Evolutionary conservation across 139 green algal species (phyloP).

Genomic region (Nannochloris sp.): DNA sequence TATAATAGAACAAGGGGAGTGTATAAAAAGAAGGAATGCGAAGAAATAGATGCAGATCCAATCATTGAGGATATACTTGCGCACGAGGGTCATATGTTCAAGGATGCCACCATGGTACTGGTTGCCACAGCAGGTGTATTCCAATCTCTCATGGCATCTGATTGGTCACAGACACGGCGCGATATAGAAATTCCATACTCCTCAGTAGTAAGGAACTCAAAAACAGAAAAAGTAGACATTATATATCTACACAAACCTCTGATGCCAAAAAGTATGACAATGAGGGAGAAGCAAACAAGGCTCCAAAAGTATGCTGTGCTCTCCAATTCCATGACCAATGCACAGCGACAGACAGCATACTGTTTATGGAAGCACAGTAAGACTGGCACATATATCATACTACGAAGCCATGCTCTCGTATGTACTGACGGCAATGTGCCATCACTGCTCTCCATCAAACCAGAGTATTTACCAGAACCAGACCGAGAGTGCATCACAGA

Average conservation of each 20-base stretch:
- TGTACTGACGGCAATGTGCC: neutral
- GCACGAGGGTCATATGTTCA: too few relatives aligned
- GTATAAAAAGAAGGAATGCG: too few relatives aligned
- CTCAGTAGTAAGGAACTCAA: too few relatives aligned
- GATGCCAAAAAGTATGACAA: neutral
- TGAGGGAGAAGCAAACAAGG: conserved; percentile 19
- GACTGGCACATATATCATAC: neutral
- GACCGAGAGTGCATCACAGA: conserved; percentile 6
- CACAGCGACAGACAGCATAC: neutral
- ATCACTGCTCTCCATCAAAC: neutral
- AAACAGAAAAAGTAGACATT: too few relatives aligned
- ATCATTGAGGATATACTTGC: too few relatives aligned
- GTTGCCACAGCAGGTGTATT: too few relatives aligned
- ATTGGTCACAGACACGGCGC: too few relatives aligned
- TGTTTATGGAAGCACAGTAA: neutral
- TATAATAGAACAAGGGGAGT: too few relatives aligned
- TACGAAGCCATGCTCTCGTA: neutral
- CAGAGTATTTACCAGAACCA: conserved; percentile 11
- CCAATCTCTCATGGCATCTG: too few relatives aligned
- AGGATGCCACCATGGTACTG: too few relatives aligned
- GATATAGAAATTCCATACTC: too few relatives aligned
- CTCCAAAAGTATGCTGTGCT: conserved; percentile 33
- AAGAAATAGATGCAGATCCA: too few relatives aligned
- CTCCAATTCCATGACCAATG: conserved; percentile 1
- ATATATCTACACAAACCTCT: conserved; percentile 24